phyloP scores from a whole-genome alignment of 1,284 basidiomycete species.

The Malassezia vespertilionis region DNA sequence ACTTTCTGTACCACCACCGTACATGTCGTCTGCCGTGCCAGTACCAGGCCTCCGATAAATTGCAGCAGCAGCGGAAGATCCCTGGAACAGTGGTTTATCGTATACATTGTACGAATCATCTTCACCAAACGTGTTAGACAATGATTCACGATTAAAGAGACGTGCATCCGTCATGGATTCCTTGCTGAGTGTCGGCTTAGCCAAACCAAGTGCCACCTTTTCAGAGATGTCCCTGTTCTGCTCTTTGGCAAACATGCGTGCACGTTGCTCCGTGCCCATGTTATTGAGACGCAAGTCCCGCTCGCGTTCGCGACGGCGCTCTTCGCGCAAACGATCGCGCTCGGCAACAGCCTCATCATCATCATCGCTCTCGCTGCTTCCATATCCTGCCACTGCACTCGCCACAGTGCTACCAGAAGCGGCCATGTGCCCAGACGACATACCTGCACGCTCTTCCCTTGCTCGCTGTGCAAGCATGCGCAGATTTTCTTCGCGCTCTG shows the following conservation, averaged over 20 bases:
- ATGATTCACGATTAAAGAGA: constrained; percentile 87
- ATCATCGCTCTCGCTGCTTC: constrained; percentile 49
- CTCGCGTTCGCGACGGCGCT: constrained; percentile 86
- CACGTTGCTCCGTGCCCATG: constrained; percentile 93
- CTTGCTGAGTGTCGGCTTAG: constrained; percentile 87
- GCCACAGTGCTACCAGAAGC: constrained; percentile 54
- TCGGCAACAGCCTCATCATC: constrained; percentile 76
- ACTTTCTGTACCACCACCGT: constrained; percentile 85
- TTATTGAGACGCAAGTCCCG: constrained; percentile 97
- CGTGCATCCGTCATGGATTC: constrained; percentile 83
- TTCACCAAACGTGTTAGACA: constrained; percentile 67
- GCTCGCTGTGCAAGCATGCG: constrained; percentile 86
- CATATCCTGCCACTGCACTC: constrained; percentile 66
- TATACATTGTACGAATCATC: constrained; percentile 89
- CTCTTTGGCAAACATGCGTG: constrained; percentile 71
- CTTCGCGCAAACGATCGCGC: constrained; percentile 77
- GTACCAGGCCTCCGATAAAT: constrained; percentile 79
- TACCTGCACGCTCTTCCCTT: constrained; percentile 78
- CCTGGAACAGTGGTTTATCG: constrained; percentile 89
- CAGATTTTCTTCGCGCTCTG: constrained; percentile 87
- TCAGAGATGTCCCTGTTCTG: constrained; percentile 98
- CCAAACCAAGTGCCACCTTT: constrained; percentile 92
- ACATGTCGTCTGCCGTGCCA: constrained; percentile 48
- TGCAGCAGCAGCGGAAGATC: constrained; percentile 85
- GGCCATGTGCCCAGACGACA: constrained; percentile 40